Base-by-base conservation (phyloP, 768 basidiomycete genomes). In the Boletus patriciae region DNA sequence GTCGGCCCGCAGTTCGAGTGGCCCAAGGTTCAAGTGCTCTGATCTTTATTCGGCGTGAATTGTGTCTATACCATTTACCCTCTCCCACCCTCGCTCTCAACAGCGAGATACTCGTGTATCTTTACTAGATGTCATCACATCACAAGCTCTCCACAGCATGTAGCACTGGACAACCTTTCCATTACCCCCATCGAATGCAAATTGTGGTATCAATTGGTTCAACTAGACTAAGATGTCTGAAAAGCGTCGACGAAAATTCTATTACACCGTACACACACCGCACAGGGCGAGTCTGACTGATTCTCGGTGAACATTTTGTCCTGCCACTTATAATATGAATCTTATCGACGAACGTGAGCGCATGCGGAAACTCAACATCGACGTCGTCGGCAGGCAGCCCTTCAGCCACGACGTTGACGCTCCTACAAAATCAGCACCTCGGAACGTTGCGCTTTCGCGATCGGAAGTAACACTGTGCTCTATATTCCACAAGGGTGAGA, bases 1-100 rank as follows among this genome's bases (percentile, higher is more conserved):
- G 77, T 84, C 62, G 83, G 83, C 18, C 82, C 83, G 1, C 79
- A 81, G 63, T 83, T 73, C 71, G 74, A 76, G 64, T 84, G 78
- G 80, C 83, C 83, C 55, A 84, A 83, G 73, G 80, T 78, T 44
- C 29, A 72, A n/a, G 67, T 82, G 48, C 67, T 82, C 52, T 79
- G 58, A 67, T 46, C 29, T 12, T 31, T 12, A 46, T 19, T 48
- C 12, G 36, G 18, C 12, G 33, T n/a, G 36, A 34, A 36, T 25
- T 38, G 11, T 47, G 10, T 55, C 33, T 31, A 55, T 54, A 50
- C 43, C 56, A 42, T 33, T 7, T 43, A 59, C 27, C 44, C 29
- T 58, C 48, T 58, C 48, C 56, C 56, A 59, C 62, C 48, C 51
- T 64, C 67, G 74, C 76, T 76, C 63, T 76, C 74, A 76, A 76